Conservation (phyloP, 192 early-diverging fungal genomes). For the Backusella parvicylindrica region DNA sequence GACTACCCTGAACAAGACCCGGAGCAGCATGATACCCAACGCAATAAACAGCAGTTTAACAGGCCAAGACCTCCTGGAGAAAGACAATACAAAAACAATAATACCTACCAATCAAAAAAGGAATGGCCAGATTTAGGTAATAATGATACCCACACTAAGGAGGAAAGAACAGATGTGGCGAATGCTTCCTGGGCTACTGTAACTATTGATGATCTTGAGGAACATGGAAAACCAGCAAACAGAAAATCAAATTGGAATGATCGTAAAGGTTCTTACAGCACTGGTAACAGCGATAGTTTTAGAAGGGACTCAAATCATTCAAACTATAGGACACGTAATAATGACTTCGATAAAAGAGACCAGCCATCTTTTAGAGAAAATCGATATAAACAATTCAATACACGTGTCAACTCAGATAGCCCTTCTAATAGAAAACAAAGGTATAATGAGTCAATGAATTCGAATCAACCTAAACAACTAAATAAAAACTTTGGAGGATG, state of each 20-base stretch:
- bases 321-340: background rate
- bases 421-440: background rate
- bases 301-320: background rate
- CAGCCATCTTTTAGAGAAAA: background rate
- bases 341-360: background rate
- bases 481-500: background rate
- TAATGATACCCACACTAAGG: background rate
- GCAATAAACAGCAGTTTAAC: background rate
- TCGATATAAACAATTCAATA: background rate
- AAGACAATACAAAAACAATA: background rate
- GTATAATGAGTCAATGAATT: background rate
- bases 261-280: background rate
- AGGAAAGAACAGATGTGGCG: background rate
- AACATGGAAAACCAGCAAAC: background rate
- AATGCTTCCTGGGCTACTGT: background rate
- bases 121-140: background rate
- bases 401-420: background rate
- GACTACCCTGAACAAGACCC: background rate
- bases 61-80: background rate
- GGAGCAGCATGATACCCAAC: background rate
- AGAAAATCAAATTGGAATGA: background rate
- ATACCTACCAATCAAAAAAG: background rate
- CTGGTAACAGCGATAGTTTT: background rate
- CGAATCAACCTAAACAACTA: background rate
- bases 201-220: background rate